A percentile compares a stretch with the other conserved stretches of the same genome.
Evolutionary conservation across 805 yeast genomes (phyloP).

Genomic region (Metschnikowia henanensis): DNA sequence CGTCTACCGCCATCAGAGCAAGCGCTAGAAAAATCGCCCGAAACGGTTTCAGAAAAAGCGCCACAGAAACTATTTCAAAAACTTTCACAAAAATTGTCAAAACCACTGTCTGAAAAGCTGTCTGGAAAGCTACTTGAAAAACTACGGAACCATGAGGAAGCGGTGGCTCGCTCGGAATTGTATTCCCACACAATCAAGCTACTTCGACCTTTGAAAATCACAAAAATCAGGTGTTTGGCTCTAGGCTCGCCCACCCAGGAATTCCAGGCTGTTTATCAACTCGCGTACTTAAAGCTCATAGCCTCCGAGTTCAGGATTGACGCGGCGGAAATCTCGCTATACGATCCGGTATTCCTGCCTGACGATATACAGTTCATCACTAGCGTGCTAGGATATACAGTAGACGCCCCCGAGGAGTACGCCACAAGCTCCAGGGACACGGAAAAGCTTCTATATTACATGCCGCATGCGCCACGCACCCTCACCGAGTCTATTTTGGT

Average conservation of each 20-base stretch:
- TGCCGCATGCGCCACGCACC: slow-evolving; percentile 75
- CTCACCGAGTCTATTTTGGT: slow-evolving; percentile 45
- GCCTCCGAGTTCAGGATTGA: slow-evolving; percentile 19
- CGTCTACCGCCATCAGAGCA: no score
- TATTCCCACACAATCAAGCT: slow-evolving; percentile 3
- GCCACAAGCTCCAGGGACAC: neutral
- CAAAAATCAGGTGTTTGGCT: slow-evolving; percentile 62
- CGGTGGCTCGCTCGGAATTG: neutral
- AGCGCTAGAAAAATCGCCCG: no score
- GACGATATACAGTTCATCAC: slow-evolving; percentile 40
- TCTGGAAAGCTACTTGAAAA: neutral
- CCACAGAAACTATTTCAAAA: no score
- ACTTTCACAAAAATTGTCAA: no score
- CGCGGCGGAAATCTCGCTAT: slow-evolving; percentile 41
- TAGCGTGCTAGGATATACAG: slow-evolving; percentile 14
- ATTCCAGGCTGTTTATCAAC: slow-evolving; percentile 61
- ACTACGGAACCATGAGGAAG: neutral
- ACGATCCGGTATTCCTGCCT: slow-evolving; percentile 62
- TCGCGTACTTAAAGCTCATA: slow-evolving; percentile 55
- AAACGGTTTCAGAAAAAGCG: no score
- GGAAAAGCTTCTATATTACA: slow-evolving; percentile 47
- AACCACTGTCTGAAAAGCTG: no score
- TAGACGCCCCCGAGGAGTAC: slow-evolving; percentile 14
- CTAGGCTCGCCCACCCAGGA: slow-evolving; percentile 65
- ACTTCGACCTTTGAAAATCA: slow-evolving; percentile 6